Percentiles rank a stretch among this genome's conserved stretches.
phyloP scores from a whole-genome alignment of 2,329 filamentous ascomycete genomes.

The Ceratocystis variospora region DNA sequence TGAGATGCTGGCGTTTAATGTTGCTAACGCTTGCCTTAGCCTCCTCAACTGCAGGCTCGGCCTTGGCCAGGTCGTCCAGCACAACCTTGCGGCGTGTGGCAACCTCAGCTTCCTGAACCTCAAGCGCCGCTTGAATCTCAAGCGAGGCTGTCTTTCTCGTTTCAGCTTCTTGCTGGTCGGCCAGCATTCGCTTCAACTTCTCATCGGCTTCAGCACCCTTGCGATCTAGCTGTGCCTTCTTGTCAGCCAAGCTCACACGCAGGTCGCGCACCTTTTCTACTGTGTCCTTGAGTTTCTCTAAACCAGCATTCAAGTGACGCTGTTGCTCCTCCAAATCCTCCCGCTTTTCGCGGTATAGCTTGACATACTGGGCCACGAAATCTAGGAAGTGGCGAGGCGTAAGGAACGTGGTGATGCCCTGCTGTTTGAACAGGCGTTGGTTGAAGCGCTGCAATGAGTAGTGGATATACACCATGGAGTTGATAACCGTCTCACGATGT shows the following conservation, averaged over 20 bases:
- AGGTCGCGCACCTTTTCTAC: conserved; percentile 94
- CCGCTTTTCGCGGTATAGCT: conserved; percentile 93
- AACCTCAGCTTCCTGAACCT: conserved; percentile 81
- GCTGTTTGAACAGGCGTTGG: conserved; percentile 72
- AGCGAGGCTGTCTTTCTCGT: conserved; percentile 77
- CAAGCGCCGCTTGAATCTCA: conserved; percentile 74
- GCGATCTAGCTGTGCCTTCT: conserved; percentile 81
- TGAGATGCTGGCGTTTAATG: conserved; percentile 94
- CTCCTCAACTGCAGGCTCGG: conserved; percentile 83
- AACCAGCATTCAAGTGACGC: conserved; percentile 90
- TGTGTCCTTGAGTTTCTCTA: conserved; percentile 93
- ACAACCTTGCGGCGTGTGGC: conserved; percentile 72
- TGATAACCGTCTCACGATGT: conserved; percentile 84
- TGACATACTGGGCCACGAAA: conserved; percentile 95
- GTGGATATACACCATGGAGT: conserved; percentile 98
- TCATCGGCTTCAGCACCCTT: conserved; percentile 95
- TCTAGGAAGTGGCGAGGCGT: conserved; percentile 96
- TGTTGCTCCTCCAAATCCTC: conserved; percentile 98
- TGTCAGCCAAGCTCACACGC: conserved; percentile 77
- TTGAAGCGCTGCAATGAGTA: conserved; percentile 90
- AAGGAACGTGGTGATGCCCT: conserved; percentile 82
- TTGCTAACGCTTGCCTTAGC: conserved; percentile 94
- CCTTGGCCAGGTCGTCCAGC: conserved; percentile 70
- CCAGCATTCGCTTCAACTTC: conserved; percentile 93
- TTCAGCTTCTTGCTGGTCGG: conserved; percentile 87